A percentile compares a stretch with the other conserved stretches of the same genome.
Evolutionary conservation across 169 alveolate genomes (phyloP).

Genomic region (Cystoisospora suis): DNA sequence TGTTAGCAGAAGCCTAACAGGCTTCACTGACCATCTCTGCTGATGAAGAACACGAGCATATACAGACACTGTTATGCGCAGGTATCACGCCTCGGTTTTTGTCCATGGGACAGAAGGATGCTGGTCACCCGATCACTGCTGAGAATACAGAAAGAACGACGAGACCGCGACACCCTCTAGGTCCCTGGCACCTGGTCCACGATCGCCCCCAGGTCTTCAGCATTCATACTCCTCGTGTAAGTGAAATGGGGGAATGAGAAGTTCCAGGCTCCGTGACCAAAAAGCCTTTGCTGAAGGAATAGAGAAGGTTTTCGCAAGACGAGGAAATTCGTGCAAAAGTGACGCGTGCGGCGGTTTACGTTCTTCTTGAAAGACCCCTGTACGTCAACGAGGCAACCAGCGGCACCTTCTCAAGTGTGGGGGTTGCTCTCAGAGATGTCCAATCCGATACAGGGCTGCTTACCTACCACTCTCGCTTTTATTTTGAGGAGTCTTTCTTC

Average conservation of each 20-base stretch:
- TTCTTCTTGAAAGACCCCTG: no score
- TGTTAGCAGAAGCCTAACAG: no score
- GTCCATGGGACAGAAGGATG: neutral
- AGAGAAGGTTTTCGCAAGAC: no score
- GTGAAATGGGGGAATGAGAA: neutral
- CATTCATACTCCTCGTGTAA: constrained; percentile 3
- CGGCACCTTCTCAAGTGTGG: no score
- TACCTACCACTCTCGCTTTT: no score
- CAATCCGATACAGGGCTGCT: no score
- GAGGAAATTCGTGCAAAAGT: no score
- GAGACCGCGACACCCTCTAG: neutral
- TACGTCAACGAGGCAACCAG: no score
- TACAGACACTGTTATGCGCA: neutral
- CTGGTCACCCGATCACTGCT: neutral
- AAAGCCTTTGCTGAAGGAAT: no score
- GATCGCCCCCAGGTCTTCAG: constrained; percentile 18
- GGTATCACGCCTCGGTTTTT: neutral
- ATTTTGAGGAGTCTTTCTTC: no score
- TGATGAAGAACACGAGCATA: neutral
- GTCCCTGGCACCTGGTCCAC: neutral
- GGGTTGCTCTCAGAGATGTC: no score
- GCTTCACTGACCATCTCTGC: neutral
- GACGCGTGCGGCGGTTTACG: no score
- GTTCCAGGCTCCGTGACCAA: neutral
- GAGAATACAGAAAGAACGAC: neutral